Evolutionary conservation across 495 filamentous ascomycete genomes (phyloP).

Genomic region (Penicillium taxi): DNA sequence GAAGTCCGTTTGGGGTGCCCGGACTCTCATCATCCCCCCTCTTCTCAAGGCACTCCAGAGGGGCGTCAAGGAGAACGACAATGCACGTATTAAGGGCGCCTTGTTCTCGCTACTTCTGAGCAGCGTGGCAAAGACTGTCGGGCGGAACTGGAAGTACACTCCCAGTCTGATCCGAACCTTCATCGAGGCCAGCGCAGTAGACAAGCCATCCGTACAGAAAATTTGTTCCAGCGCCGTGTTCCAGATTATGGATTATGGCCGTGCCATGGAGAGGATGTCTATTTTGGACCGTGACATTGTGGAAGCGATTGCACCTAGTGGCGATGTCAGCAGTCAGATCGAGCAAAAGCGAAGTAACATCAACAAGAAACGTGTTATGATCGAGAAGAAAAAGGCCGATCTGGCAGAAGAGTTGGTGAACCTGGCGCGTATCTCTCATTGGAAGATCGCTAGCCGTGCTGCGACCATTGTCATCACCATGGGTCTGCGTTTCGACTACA

Average conservation of each 20-base stretch:
- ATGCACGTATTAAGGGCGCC: conserved; percentile 85
- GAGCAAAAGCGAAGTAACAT: conserved; percentile 60
- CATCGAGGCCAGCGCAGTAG: conserved; percentile 79
- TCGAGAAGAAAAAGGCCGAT: conserved; percentile 75
- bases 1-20: conserved; percentile 80
- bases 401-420: conserved; percentile 76
- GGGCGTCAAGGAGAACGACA: conserved; percentile 74
- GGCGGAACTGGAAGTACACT: conserved; percentile 87
- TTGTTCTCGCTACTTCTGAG: conserved; percentile 86
- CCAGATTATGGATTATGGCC: conserved; percentile 84
- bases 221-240: conserved; percentile 74
- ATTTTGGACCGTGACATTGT: conserved; percentile 70
- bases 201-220: conserved; percentile 90
- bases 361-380: conserved; percentile 58
- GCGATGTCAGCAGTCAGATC: conserved; percentile 57
- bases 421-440: conserved; percentile 71
- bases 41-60: conserved; percentile 70
- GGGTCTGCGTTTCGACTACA: conserved; percentile 78
- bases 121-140: conserved; percentile 77
- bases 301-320: conserved; percentile 62
- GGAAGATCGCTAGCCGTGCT: conserved; percentile 88
- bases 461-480: conserved; percentile 83
- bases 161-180: conserved; percentile 79
- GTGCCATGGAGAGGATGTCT: conserved; percentile 75
- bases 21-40: conserved; percentile 79